Evolutionary conservation across 2,329 filamentous ascomycete species (phyloP).

Genomic region (Xylaria sp.): DNA sequence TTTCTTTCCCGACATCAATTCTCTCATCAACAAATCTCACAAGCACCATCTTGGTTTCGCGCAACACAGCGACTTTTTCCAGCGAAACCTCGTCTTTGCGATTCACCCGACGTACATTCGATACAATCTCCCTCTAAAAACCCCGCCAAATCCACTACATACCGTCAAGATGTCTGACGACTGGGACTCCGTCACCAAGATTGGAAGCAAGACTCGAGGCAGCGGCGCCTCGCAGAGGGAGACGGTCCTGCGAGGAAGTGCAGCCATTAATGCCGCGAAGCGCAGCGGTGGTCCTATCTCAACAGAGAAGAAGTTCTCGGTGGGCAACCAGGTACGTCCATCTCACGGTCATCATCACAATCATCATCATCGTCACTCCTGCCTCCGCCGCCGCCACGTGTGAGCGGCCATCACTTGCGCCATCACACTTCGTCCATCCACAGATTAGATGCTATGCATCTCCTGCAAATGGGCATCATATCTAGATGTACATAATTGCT

Average conservation of each 20-base stretch:
- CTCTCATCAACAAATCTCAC: background rate
- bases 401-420: background rate
- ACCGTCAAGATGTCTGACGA: constrained; percentile 73
- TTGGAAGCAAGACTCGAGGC: constrained; percentile 84
- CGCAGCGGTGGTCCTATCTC: constrained; percentile 78
- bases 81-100: background rate
- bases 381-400: background rate
- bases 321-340: constrained; percentile 79
- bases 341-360: background rate
- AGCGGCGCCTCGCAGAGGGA: constrained; percentile 76
- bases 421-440: background rate
- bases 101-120: constrained; percentile 16
- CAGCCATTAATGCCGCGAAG: constrained; percentile 87
- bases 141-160: constrained; percentile 44
- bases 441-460: background rate
- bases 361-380: background rate
- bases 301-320: constrained; percentile 91
- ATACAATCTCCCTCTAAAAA: constrained; percentile 45
- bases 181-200: constrained; percentile 92
- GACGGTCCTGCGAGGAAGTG: constrained; percentile 87
- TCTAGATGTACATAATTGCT: background rate
- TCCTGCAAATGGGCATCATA: too few species aligned
- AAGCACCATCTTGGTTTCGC: background rate
- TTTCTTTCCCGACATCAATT: constrained; percentile 11
- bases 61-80: background rate